Evolutionary conservation across 495 filamentous ascomycete species (phyloP), one percentile per base, ranked within the genome.

Genomic region (Entonaema liquescens): DNA sequence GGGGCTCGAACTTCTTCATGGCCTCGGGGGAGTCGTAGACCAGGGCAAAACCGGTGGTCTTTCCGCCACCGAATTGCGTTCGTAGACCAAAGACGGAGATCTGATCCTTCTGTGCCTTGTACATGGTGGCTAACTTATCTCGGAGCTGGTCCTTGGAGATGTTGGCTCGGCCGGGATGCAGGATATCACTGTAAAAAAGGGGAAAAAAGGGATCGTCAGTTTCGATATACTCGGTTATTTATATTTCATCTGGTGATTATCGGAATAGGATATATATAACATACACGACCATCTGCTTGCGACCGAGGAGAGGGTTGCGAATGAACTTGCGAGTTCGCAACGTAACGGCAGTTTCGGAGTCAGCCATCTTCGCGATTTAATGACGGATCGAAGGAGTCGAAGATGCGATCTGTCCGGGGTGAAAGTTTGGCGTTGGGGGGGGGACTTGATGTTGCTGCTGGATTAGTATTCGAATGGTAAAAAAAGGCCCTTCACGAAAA

Each of bases 281-380:
- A 89, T 95, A 99, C 95, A 98, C 93, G 85, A 99, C 96, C 95
- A 99, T 98, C 90, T 99, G 96, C 88, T 95, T 97, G 80, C 95
- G 91, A 79, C 89, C 94, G 74, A 99, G 92, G 80, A 99, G 93
- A 81, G 96, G 92, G 88, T 99, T 99, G 85, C 93, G 91, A 83
- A 98, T 96, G 93, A 99, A 99, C 88, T 99, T 99, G 91, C 96
- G 95, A 83, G 96, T 99, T 85, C 96, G 92, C 87, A 99, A 85
- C 76, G 95, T 99, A 79, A 99, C 92, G 75, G 91, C 88, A 81
- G 87, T 79, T 78, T 91, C 89, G 65, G 87, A 83, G 83, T 98
- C 95, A 83, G 94, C 89, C 95, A 98, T 98, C 81, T 82, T 93
- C 85, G 82, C 71, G 72, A 38, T 71, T 65, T 57, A 56, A 60